Evolutionary conservation across 768 basidiomycete genomes (phyloP).

Genomic region (Sarcomyxa edulis): DNA sequence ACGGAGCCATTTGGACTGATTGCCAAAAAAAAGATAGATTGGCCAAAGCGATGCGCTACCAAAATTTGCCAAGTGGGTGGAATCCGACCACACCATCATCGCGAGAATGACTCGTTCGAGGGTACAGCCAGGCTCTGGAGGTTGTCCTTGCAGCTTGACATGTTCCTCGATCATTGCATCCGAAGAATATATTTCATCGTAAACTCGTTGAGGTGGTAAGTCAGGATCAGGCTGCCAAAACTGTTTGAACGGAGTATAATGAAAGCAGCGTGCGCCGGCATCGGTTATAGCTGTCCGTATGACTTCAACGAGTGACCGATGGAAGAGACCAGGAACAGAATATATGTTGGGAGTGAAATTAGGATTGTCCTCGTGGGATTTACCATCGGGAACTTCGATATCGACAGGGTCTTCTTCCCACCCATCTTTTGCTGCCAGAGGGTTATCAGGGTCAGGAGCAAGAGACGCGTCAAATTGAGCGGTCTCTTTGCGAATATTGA

Average conservation of each 20-base stretch:
- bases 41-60: conserved; percentile 27
- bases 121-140: conserved; percentile 7
- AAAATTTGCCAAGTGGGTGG: conserved; percentile 22
- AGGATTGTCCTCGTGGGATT: conserved; percentile 12
- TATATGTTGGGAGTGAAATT: conserved; percentile 8
- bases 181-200: conserved; percentile 13
- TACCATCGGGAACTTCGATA: conserved; percentile 13
- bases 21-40: conserved; percentile 26
- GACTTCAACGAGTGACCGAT: conserved; percentile 13
- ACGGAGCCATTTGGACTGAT: conserved; percentile 26
- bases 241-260: conserved; percentile 15
- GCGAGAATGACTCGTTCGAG: conserved; percentile 10
- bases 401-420: conserved; percentile 17
- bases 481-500: conserved; percentile 14
- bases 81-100: conserved; percentile 22
- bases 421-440: conserved; percentile 10
- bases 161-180: conserved; percentile 10
- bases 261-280: conserved; percentile 5
- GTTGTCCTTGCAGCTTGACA: conserved; percentile 1
- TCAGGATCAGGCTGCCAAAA: conserved; percentile 8
- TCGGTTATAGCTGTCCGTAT: conserved; percentile 10
- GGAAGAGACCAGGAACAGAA: conserved; percentile 14
- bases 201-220: conserved; percentile 6
- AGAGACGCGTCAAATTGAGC: conserved; percentile 5
- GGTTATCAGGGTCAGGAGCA: conserved; percentile 6